These are phyloP conservation scores for Apiospora arundinis DNA, from an alignment of 2,329 filamentous ascomycete species.

Conservation along the genomic window DNA sequence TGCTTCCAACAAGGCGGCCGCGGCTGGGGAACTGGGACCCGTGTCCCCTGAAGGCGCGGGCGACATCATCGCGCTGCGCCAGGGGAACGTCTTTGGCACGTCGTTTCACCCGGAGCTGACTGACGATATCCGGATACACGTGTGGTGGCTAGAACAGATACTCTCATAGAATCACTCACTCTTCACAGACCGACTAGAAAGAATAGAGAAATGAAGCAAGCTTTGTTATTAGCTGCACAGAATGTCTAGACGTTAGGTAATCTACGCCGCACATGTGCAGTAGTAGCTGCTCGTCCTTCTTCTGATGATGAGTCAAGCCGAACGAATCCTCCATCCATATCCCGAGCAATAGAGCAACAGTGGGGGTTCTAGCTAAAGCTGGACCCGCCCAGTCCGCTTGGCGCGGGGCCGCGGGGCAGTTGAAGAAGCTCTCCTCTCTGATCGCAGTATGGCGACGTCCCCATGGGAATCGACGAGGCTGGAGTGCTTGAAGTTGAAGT, in stretches of 20 bases:
- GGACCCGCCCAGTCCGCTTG: neutral
- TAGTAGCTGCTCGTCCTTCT: neutral
- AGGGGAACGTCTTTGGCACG: conserved; percentile 91
- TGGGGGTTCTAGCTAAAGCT: neutral
- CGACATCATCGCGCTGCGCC: conserved; percentile 86
- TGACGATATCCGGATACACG: conserved; percentile 84
- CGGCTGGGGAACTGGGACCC: conserved; percentile 36
- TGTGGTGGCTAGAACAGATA: conserved; percentile 77
- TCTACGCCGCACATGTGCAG: neutral
- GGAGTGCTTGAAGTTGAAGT: neutral
- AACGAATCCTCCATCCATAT: neutral
- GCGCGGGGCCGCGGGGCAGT: conserved; percentile 7
- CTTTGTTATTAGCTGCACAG: too few species aligned
- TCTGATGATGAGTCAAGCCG: conserved; percentile 1
- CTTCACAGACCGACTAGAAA: too few species aligned
- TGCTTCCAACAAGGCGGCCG: conserved; percentile 45
- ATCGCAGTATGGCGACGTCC: neutral
- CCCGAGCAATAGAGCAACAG: neutral
- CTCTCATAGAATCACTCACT: conserved; percentile 6
- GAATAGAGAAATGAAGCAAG: too few species aligned
- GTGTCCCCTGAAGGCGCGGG: conserved; percentile 54
- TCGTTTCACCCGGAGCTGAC: conserved; percentile 97
- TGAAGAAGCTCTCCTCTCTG: neutral
- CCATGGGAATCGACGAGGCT: neutral
- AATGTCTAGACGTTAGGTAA: neutral